Conservation (phyloP, 1,284 basidiomycete genomes). For the Somion occarium region DNA sequence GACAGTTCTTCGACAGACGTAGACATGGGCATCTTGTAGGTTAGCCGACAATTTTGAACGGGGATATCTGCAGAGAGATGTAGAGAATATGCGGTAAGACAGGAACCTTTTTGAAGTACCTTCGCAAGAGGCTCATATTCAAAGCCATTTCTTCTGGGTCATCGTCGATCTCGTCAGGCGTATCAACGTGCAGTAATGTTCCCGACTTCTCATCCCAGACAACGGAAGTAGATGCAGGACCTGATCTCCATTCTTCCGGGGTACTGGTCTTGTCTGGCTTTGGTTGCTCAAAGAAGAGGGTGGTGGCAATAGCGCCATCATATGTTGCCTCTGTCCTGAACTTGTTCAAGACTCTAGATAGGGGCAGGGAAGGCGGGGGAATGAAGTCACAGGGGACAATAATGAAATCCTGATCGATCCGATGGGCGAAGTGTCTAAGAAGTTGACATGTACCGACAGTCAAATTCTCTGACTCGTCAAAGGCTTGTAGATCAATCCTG, state of each 20-base stretch:
- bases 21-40: slow-evolving; percentile 86
- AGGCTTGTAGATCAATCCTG: slow-evolving; percentile 69
- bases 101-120: no score
- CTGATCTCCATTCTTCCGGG: slow-evolving; percentile 62
- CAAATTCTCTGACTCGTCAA: slow-evolving; percentile 64
- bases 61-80: slow-evolving; percentile 60
- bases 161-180: slow-evolving; percentile 59
- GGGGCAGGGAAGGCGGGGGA: slow-evolving; percentile 66
- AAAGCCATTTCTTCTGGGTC: slow-evolving; percentile 70
- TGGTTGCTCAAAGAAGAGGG: slow-evolving; percentile 67
- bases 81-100: no score
- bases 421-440: slow-evolving; percentile 62
- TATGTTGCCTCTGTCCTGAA: slow-evolving; percentile 69
- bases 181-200: slow-evolving; percentile 71
- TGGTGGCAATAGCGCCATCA: slow-evolving; percentile 68
- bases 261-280: slow-evolving; percentile 49
- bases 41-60: slow-evolving; percentile 64
- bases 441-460: slow-evolving; percentile 66
- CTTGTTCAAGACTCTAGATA: slow-evolving; percentile 73
- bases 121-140: slow-evolving; percentile 66
- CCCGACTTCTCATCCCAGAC: slow-evolving; percentile 61
- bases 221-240: slow-evolving; percentile 42
- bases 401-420: slow-evolving; percentile 80
- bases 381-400: slow-evolving; percentile 91
- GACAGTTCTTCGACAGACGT: slow-evolving; percentile 75